Base-by-base conservation (phyloP, 495 filamentous ascomycete species). In the Aeminium ludgeri region DNA sequence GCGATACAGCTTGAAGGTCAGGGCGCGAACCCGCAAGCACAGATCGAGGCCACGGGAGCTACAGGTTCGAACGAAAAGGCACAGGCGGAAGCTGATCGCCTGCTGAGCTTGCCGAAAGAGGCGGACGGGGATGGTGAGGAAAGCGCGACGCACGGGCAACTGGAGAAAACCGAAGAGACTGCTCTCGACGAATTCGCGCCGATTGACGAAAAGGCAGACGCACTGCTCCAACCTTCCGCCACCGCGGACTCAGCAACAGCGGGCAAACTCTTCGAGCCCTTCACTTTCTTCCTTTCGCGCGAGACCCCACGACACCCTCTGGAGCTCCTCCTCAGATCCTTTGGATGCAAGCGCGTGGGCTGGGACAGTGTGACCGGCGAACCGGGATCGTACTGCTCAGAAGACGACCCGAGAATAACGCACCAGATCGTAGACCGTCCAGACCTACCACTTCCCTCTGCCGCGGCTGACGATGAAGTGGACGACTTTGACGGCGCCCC, bases 341-440 rank as follows among this genome's bases (percentile, higher is more conserved):
- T 95, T 48, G 89, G 91, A 41, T 95, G 89, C 68, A 93, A 84
- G 66, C 75, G 91, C 34, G 78, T 97, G 52, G 87, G 85, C 36
- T 97, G 89, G 89, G 86, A 93, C 55, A 63, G 72, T 3, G 73
- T 86, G 18, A 67, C 92, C 20, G 91, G 89, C 41, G 86, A 86
- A 49, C 89, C 91, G 12, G 79, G 89, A 38, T 95, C 80, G 61
- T 95, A 85, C 12, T 75, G 82, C 36, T 72, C 92, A 54, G 86
- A 95, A 64, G 69, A 68, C 1, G 85, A 96, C 55, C 69, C 77
- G 10, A 69, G 76, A 19, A 95, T 96, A 50, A 97, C 89, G 8
- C 89, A 97, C 61, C 89, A 97, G 57, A 74, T 97, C 42, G 82
- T 97, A 15, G 89, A 97, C 60, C 74, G 89, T 25, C 82, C 81